Percentiles rank a stretch among this genome's conserved stretches.
Conservation (phyloP, 805 yeast species). For the Kodamaea nitidulidarum region DNA sequence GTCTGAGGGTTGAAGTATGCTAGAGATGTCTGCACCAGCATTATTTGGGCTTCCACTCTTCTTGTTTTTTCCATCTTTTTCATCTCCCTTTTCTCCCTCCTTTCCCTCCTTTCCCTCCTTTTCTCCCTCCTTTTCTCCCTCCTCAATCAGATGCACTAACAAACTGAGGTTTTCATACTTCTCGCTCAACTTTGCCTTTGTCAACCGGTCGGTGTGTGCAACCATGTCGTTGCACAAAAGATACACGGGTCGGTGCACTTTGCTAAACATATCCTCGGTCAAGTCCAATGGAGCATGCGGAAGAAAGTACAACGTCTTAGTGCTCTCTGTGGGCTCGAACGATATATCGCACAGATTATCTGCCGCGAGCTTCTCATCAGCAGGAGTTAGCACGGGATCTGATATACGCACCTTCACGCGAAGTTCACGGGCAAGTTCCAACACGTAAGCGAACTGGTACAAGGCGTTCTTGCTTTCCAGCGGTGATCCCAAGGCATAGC, state of each 20-base stretch:
- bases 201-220: constrained; percentile 51
- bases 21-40: too few relatives aligned
- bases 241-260: constrained; percentile 28
- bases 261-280: constrained; percentile 38
- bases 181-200: constrained; percentile 37
- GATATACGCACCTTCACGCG: constrained; percentile 41
- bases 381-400: constrained; percentile 59
- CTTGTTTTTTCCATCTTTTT: too few relatives aligned
- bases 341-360: constrained; percentile 12
- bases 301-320: constrained; percentile 47
- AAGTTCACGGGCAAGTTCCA: constrained; percentile 31
- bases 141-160: constrained; percentile 22
- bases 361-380: constrained; percentile 37
- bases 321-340: constrained; percentile 5
- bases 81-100: not conserved
- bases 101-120: constrained; percentile 2
- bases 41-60: too few relatives aligned
- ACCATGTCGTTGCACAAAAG: constrained; percentile 50
- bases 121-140: constrained; percentile 7
- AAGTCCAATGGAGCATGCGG: constrained; percentile 72
- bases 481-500: constrained; percentile 52
- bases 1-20: too few relatives aligned
- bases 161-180: constrained; percentile 44
- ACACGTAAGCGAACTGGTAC: constrained; percentile 60
- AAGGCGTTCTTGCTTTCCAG: constrained; percentile 54